Percentiles rank a stretch among this genome's conserved stretches.
Conservation (phyloP, 139 green algal genomes). For the Klebsormidium nitens region DNA sequence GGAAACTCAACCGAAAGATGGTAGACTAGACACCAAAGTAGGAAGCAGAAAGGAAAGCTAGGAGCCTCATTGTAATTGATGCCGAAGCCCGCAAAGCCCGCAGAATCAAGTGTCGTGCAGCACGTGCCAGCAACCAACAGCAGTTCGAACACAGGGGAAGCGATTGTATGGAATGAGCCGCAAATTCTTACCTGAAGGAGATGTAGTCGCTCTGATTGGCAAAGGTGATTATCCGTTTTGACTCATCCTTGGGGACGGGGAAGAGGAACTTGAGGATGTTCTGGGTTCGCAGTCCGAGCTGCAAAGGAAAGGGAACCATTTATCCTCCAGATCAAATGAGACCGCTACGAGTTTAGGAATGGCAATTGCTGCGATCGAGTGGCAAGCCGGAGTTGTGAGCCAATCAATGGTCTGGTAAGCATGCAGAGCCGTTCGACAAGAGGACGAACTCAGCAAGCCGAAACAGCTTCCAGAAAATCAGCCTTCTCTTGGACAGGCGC, state of each 20-base stretch:
- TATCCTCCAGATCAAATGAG: slow-evolving; percentile 7
- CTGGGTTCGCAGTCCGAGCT: slow-evolving; percentile 70
- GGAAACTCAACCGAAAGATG: no score
- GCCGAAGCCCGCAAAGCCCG: neutral
- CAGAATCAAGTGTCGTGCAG: neutral
- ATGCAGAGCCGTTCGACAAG: no score
- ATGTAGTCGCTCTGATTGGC: slow-evolving; percentile 80
- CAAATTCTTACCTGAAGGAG: slow-evolving; percentile 57
- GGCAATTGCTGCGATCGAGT: neutral
- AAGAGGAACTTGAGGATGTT: slow-evolving; percentile 96
- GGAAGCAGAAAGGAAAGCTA: no score
- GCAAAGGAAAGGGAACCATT: slow-evolving; percentile 6
- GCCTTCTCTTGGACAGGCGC: no score
- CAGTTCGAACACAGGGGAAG: neutral
- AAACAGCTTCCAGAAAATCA: no score
- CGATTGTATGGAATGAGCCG: neutral
- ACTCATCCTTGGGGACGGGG: slow-evolving; percentile 81
- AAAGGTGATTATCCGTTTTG: slow-evolving; percentile 87
- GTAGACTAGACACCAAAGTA: no score
- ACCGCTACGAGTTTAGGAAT: neutral
- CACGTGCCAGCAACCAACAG: neutral
- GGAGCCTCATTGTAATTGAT: no score
- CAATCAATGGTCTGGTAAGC: no score
- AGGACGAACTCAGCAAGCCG: no score
- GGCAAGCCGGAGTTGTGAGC: no score